phyloP scores from a whole-genome alignment of 257 asterid genomes.

The Solanum lignicaule region DNA sequence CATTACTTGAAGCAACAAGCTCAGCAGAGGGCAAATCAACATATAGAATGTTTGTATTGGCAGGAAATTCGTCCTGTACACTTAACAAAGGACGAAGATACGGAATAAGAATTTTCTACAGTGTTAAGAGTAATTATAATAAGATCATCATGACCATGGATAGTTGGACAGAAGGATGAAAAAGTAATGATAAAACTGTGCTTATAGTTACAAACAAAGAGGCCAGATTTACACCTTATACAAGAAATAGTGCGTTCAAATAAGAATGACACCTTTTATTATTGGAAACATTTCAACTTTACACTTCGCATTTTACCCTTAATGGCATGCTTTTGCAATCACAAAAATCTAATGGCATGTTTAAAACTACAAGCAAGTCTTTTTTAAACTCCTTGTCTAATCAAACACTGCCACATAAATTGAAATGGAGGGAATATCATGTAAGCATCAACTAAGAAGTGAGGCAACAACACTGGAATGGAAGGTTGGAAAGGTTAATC shows the following conservation, averaged over 20 bases:
- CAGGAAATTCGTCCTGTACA: slow-evolving; percentile 84
- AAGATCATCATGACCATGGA: neutral
- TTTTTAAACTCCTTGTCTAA: neutral
- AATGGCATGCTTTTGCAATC: neutral
- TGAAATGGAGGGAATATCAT: neutral
- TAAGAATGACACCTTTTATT: neutral
- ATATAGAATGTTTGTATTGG: slow-evolving; percentile 90
- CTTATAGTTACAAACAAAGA: neutral
- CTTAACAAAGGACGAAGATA: slow-evolving; percentile 38
- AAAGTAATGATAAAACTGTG: neutral
- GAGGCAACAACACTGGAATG: neutral
- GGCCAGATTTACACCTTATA: neutral
- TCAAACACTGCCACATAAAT: neutral
- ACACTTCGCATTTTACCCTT: neutral
- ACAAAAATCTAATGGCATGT: neutral
- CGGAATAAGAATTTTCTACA: slow-evolving; percentile 15
- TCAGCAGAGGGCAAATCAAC: slow-evolving; percentile 91
- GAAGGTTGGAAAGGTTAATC: neutral
- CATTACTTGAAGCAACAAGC: slow-evolving; percentile 66
- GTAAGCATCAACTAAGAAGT: neutral
- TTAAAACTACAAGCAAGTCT: neutral
- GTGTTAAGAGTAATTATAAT: slow-evolving; percentile 3
- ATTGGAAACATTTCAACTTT: neutral
- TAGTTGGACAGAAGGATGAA: neutral
- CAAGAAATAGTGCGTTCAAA: neutral